A percentile compares a stretch with the other conserved stretches of the same genome.
These are phyloP conservation scores for Backusella liffmaniae DNA, from an alignment of 192 early-diverging fungal species.

Conservation along the genomic window DNA sequence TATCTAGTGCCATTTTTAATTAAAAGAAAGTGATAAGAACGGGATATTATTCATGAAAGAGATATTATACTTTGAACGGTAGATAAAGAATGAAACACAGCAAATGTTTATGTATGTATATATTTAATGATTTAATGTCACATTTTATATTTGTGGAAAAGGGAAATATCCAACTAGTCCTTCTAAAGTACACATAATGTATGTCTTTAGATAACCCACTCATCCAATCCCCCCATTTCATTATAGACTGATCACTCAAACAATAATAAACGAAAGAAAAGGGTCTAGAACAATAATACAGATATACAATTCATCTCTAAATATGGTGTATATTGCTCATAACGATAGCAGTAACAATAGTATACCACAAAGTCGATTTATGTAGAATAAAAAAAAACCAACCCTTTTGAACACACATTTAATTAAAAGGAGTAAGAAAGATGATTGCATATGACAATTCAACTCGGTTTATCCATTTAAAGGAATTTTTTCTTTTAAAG, in stretches of 20 bases:
- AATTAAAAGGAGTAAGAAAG: neutral
- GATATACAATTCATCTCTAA: neutral
- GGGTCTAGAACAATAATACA: neutral
- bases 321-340: too few relatives aligned
- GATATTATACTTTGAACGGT: neutral
- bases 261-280: neutral
- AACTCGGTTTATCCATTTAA: neutral
- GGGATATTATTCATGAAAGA: neutral
- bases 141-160: neutral
- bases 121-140: neutral
- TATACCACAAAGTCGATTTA: neutral
- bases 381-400: neutral
- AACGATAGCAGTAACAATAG: neutral
- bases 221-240: neutral
- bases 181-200: neutral
- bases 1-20: neutral
- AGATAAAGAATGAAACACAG: neutral
- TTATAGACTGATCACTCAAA: neutral
- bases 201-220: neutral
- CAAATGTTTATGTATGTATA: neutral
- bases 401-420: neutral
- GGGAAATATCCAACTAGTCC: neutral
- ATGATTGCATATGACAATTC: neutral
- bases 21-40: neutral
- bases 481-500: neutral